Conservation (phyloP, 106 monocot genomes). For the Vanilla planifolia region DNA sequence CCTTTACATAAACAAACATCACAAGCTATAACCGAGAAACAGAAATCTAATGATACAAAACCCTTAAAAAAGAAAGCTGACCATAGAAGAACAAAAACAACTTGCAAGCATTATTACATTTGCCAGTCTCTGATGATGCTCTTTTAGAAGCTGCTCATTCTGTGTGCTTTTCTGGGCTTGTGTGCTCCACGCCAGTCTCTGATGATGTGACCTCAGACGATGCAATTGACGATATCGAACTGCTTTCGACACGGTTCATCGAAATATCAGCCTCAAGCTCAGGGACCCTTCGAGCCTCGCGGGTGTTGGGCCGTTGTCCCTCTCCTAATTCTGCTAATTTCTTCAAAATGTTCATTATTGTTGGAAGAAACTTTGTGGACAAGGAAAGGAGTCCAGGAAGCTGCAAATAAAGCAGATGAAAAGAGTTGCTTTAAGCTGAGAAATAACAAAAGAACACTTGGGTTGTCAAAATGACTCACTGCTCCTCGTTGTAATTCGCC, state of each 20-base stretch:
- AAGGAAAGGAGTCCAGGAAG: constrained; percentile 74
- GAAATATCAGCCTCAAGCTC: constrained; percentile 32
- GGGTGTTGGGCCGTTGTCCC: constrained; percentile 43
- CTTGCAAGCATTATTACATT: too few species aligned
- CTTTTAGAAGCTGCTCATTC: constrained; percentile 6
- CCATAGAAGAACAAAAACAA: too few species aligned
- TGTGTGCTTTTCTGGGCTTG: constrained; percentile 43
- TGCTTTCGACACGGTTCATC: constrained; percentile 24
- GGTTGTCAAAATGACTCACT: constrained; percentile 36
- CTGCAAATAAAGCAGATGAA: constrained; percentile 26
- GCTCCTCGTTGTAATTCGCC: constrained; percentile 79
- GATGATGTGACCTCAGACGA: constrained; percentile 73
- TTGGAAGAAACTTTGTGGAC: constrained; percentile 83
- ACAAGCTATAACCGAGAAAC: too few species aligned
- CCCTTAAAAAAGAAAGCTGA: too few species aligned
- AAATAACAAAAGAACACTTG: background rate
- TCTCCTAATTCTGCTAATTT: constrained; percentile 86
- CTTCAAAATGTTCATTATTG: constrained; percentile 83
- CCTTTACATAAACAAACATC: too few species aligned
- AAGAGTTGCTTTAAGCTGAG: background rate
- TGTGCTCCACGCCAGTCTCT: constrained; percentile 42
- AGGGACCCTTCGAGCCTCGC: constrained; percentile 27
- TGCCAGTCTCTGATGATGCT: too few species aligned
- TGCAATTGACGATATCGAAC: constrained; percentile 30
- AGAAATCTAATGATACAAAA: too few species aligned